Evolutionary conservation across 2,329 filamentous ascomycete species (phyloP), one percentile per base, ranked within the genome.

Genomic region (Ophiostoma pallidulum): DNA sequence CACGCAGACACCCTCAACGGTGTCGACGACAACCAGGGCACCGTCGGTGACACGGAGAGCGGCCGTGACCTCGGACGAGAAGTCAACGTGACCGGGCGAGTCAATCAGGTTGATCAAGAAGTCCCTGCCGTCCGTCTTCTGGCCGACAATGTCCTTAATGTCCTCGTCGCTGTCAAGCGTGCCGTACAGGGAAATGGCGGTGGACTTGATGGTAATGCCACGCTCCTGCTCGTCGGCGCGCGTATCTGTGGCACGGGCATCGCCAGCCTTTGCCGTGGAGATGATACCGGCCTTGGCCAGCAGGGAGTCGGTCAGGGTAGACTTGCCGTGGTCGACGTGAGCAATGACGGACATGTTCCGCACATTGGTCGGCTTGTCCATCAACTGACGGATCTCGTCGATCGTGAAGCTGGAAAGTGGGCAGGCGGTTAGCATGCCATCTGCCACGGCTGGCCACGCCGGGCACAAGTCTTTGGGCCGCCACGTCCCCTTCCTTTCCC

Each of bases 91-190:
- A 81, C 92, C 92, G 56, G 92, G 92, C 52, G 92, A 98, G 75
- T 98, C 92, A 71, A 98, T 98, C 74, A 98, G 80, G 84, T 98
- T 98, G 84, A 98, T 94, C 78, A 98, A 79, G 85, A 98, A 98
- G 70, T 95, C 88, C 70, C 84, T 85, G 71, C 92, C 92, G 56
- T 89, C 79, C 60, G 87, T 86, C 74, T 87, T 84, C 73, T 89
- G 80, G 69, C 82, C 81, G 59, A 85, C 84, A 60, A 97, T 89
- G 67, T 98, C 92, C 82, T 95, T 94, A 59, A 96, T 66, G 66
- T 97, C 92, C 51, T 96, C 91, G 41, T 78, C 73, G 59, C 86
- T 81, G 53, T 77, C 72, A 58, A 98, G 81, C 62, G 82, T 75
- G 66, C 87, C 89, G 74, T 92, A 98, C 66, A 98, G 82, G 61